Evolutionary conservation across 2,329 filamentous ascomycete species (phyloP).

Genomic region (Aspergillus transmontanensis): DNA sequence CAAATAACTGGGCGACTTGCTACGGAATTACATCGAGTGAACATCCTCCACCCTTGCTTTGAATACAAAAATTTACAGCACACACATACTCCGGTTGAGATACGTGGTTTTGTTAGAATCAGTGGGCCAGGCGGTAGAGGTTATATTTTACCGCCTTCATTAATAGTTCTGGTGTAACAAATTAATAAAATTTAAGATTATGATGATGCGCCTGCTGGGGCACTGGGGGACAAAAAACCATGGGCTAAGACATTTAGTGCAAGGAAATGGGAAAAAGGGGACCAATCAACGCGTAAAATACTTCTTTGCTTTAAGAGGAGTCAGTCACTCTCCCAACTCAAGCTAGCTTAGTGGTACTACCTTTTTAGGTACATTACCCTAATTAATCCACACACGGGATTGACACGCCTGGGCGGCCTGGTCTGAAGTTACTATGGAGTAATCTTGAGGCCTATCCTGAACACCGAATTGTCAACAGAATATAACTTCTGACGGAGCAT

Average conservation of each 20-base stretch:
- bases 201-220: background rate
- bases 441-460: background rate
- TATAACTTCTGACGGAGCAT: background rate
- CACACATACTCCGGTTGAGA: background rate
- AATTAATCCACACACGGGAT: background rate
- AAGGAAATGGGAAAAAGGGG: constrained; percentile 1
- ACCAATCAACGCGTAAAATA: background rate
- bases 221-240: background rate
- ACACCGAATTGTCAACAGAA: background rate
- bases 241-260: constrained; percentile 3
- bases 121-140: too few relatives aligned
- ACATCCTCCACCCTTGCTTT: background rate
- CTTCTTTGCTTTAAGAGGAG: constrained; percentile 17
- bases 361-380: background rate
- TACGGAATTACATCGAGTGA: background rate
- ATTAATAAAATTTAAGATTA: constrained; percentile 5
- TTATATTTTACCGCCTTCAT: too few relatives aligned
- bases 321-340: background rate
- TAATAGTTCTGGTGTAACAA: background rate
- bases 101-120: too few relatives aligned
- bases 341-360: too few relatives aligned
- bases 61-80: background rate
- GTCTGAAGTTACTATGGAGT: background rate
- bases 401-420: background rate
- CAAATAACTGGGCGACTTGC: background rate